Evolutionary conservation across 2,329 filamentous ascomycete species (phyloP).

Genomic region (Beauveria sp.): DNA sequence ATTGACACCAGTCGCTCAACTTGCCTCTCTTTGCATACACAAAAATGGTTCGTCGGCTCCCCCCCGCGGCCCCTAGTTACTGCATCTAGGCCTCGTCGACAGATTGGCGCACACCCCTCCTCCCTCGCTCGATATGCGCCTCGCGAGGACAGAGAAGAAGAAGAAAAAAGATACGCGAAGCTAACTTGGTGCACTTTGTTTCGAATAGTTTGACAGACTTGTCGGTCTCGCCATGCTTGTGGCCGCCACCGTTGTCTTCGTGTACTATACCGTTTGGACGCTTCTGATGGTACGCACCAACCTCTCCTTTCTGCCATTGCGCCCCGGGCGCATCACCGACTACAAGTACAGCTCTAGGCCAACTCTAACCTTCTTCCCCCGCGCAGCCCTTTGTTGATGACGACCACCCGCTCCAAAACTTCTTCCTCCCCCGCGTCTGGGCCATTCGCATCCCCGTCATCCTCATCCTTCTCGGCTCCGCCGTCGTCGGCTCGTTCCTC

Average conservation of each 20-base stretch:
- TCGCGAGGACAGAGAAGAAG: neutral
- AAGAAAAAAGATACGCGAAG: neutral
- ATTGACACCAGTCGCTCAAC: slow-evolving; percentile 6
- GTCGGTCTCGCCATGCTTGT: slow-evolving; percentile 61
- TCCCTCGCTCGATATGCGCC: neutral
- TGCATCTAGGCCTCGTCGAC: neutral
- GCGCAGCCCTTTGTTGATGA: slow-evolving; percentile 93
- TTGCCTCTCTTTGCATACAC: neutral
- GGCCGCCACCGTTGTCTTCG: slow-evolving; percentile 55
- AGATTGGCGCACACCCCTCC: neutral
- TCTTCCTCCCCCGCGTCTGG: slow-evolving; percentile 97
- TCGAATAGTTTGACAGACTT: slow-evolving; percentile 78
- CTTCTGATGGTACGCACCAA: slow-evolving; percentile 72
- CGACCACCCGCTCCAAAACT: slow-evolving; percentile 83
- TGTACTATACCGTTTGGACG: slow-evolving; percentile 97
- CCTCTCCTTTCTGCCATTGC: slow-evolving; percentile 9
- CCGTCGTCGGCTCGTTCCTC: slow-evolving; percentile 93
- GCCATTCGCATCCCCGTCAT: slow-evolving; percentile 98
- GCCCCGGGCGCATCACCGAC: neutral
- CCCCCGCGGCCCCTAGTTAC: neutral
- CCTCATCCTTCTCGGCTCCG: slow-evolving; percentile 81
- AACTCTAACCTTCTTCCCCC: slow-evolving; percentile 3
- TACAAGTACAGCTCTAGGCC: neutral
- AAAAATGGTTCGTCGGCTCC: slow-evolving; percentile 6
- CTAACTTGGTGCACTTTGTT: neutral